Conservation (phyloP, 2,329 filamentous ascomycete species). For the Gaeumannomyces tritici region DNA sequence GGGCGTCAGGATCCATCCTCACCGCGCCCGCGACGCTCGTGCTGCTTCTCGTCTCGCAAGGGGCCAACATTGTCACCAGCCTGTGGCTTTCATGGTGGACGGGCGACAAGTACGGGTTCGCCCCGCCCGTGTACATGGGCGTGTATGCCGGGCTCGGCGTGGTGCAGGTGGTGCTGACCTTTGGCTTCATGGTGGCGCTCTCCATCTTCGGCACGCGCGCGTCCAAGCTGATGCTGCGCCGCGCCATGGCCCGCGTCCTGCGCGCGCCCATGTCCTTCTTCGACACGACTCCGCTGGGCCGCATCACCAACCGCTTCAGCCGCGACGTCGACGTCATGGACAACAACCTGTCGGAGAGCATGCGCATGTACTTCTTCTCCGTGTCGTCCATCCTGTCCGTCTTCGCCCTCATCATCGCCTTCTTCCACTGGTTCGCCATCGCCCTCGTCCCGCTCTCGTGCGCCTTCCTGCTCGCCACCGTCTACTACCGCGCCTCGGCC, state of each 20-base stretch:
- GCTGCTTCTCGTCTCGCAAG: slow-evolving; percentile 64
- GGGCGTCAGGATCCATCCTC: slow-evolving; percentile 61
- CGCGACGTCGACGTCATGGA: slow-evolving; percentile 96
- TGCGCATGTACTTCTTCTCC: slow-evolving; percentile 88
- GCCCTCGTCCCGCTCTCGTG: slow-evolving; percentile 56
- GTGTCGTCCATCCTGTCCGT: slow-evolving; percentile 73
- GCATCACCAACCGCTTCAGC: slow-evolving; percentile 93
- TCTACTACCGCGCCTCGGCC: slow-evolving; percentile 84
- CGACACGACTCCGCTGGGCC: slow-evolving; percentile 88
- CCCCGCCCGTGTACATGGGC: slow-evolving; percentile 62
- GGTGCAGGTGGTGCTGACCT: slow-evolving; percentile 64
- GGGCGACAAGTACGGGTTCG: slow-evolving; percentile 61
- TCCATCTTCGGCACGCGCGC: slow-evolving; percentile 73
- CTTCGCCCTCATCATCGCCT: slow-evolving; percentile 87
- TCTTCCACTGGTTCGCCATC: slow-evolving; percentile 77
- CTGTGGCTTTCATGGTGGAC: slow-evolving; percentile 96
- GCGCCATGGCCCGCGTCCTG: slow-evolving; percentile 69
- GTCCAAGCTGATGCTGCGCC: slow-evolving; percentile 71
- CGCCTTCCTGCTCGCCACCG: slow-evolving; percentile 71
- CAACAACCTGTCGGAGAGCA: slow-evolving; percentile 78
- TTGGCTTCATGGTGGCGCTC: slow-evolving; percentile 68
- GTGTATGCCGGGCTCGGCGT: slow-evolving; percentile 63
- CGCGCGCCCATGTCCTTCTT: slow-evolving; percentile 81
- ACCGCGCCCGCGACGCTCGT: slow-evolving; percentile 55
- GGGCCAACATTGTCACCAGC: slow-evolving; percentile 76